Percentiles rank a stretch among this genome's conserved stretches.
These are phyloP conservation scores for Rehmannia glutinosa DNA, from an alignment of 257 asterid species.

Conservation along the genomic window DNA sequence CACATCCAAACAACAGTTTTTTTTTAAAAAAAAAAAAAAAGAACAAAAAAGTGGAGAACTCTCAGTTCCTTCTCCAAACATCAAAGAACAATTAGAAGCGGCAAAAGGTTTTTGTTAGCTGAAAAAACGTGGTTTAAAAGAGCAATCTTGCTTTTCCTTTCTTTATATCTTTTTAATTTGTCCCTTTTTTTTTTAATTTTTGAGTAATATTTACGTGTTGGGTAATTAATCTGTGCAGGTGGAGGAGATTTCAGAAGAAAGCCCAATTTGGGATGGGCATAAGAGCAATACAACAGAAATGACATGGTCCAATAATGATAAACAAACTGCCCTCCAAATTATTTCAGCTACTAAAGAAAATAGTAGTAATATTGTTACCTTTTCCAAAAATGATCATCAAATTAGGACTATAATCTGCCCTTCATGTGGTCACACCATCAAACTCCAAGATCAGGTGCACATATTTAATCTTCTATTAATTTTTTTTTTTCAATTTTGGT, in stretches of 20 bases:
- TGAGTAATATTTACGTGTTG: too few species aligned
- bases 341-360: slow-evolving; percentile 27
- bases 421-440: slow-evolving; percentile 42
- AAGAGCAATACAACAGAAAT: slow-evolving; percentile 34
- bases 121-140: slow-evolving; percentile 18
- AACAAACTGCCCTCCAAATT: slow-evolving; percentile 32
- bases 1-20: too few species aligned
- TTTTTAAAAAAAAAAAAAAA: slow-evolving; percentile 3
- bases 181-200: background rate
- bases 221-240: background rate
- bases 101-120: slow-evolving; percentile 22
- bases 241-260: slow-evolving; percentile 20
- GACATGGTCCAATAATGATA: slow-evolving; percentile 53
- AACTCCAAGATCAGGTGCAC: slow-evolving; percentile 43
- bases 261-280: slow-evolving; percentile 44
- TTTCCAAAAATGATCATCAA: slow-evolving; percentile 22
- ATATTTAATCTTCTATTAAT: background rate
- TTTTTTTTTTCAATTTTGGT: background rate
- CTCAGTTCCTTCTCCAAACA: slow-evolving; percentile 33
- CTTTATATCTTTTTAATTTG: background rate
- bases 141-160: background rate
- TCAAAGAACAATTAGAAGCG: slow-evolving; percentile 34
- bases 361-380: background rate
- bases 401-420: slow-evolving; percentile 33
- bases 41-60: slow-evolving; percentile 15